A percentile compares a stretch with the other conserved stretches of the same genome.
phyloP scores from a whole-genome alignment of 768 basidiomycete species.

The Collybia sordida region DNA sequence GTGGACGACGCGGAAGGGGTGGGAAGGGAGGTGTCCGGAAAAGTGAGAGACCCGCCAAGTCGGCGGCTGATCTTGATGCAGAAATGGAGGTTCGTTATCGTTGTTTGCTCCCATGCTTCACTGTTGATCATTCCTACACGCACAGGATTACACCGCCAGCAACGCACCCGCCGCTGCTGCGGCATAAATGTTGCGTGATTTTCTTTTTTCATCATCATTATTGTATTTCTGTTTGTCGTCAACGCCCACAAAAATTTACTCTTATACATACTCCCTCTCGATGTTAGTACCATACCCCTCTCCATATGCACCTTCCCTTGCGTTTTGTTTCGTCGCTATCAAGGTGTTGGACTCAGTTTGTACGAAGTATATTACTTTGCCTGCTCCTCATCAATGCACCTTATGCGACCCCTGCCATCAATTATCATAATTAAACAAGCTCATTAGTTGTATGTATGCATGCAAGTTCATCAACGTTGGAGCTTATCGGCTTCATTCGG shows the following conservation, averaged over 20 bases:
- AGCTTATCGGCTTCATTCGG: not conserved
- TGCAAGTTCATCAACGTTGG: not conserved
- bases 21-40: slow-evolving; percentile 44
- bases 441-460: not conserved
- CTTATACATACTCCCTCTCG: not conserved
- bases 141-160: slow-evolving; percentile 68
- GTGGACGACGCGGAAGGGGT: slow-evolving; percentile 48
- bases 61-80: slow-evolving; percentile 89
- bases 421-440: not conserved
- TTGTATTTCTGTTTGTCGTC: slow-evolving; percentile 11
- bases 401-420: no score
- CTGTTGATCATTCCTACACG: slow-evolving; percentile 4
- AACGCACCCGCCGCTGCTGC: slow-evolving; percentile 47
- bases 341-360: no score
- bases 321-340: not conserved
- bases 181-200: slow-evolving; percentile 23
- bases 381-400: no score
- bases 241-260: not conserved
- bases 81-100: slow-evolving; percentile 84
- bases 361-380: no score
- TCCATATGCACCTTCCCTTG: not conserved
- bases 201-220: slow-evolving; percentile 11
- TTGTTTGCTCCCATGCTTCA: not conserved
- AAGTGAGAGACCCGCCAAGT: slow-evolving; percentile 69
- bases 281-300: slow-evolving; percentile 1